Conservation (phyloP, 2,329 filamentous ascomycete species). For the Aspergillus sp. region DNA sequence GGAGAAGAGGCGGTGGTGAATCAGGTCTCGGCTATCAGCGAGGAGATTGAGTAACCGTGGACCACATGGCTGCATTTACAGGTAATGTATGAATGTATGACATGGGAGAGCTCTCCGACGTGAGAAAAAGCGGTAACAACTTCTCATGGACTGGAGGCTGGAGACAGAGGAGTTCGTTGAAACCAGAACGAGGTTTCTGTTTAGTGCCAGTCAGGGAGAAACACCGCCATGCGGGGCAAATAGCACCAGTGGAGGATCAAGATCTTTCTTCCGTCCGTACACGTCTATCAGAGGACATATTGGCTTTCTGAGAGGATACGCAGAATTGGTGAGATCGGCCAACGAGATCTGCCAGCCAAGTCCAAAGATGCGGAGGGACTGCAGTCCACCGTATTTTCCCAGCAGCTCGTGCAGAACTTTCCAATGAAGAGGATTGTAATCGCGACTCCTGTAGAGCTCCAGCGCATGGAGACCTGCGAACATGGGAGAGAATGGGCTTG, state of each 20-base stretch:
- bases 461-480: not conserved
- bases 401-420: not conserved
- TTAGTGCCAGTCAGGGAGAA: not conserved
- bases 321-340: not conserved
- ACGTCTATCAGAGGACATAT: not conserved
- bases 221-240: not conserved
- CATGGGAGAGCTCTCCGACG: not conserved
- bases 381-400: not conserved
- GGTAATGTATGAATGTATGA: not conserved
- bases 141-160: not conserved
- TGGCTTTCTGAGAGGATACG: not conserved
- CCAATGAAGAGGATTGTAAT: not conserved
- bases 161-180: not conserved
- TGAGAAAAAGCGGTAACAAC: not conserved
- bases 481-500: slow-evolving; percentile 1
- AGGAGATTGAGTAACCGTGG: not conserved
- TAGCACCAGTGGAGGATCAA: not conserved
- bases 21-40: slow-evolving; percentile 5
- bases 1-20: slow-evolving; percentile 9
- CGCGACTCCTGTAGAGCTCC: not conserved
- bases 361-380: not conserved
- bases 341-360: not conserved
- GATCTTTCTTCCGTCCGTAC: not conserved
- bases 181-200: not conserved
- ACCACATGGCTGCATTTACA: not conserved